phyloP scores from a whole-genome alignment of 148 eudicot species.

The Rhododendron mucronatum region DNA sequence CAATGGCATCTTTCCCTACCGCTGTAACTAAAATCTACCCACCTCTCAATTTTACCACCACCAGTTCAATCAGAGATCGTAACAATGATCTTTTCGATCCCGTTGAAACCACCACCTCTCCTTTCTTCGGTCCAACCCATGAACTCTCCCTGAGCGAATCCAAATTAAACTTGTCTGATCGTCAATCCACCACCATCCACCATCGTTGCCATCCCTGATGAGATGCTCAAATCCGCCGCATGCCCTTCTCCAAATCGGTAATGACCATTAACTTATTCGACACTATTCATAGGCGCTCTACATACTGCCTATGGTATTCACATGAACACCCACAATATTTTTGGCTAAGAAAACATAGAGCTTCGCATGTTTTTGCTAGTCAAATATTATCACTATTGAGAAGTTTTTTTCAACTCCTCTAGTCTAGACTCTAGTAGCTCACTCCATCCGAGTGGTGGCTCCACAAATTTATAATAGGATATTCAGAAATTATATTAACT shows the following conservation, averaged over 20 bases:
- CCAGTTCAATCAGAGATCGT: conserved; percentile 21
- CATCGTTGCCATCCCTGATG: conserved; percentile 56
- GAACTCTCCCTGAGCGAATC: too few species aligned
- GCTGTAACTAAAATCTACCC: conserved; percentile 40
- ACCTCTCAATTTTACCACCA: conserved; percentile 24
- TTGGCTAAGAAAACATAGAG: neutral
- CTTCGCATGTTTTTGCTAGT: too few species aligned
- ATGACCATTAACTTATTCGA: neutral
- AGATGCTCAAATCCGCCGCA: conserved; percentile 32
- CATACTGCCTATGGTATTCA: neutral
- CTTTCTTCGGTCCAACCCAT: conserved; percentile 41
- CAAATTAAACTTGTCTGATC: conserved; percentile 7
- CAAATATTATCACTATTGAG: too few species aligned
- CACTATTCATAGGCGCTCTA: neutral
- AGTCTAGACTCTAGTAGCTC: too few species aligned
- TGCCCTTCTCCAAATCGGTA: conserved; percentile 56
- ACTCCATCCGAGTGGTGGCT: too few species aligned
- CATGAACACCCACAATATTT: neutral
- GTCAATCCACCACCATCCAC: conserved; percentile 27
- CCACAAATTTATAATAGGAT: too few species aligned
- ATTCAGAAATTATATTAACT: too few species aligned
- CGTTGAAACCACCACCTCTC: conserved; percentile 18
- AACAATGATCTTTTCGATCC: conserved; percentile 31
- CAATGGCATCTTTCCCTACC: conserved; percentile 27
- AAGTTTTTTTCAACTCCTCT: too few species aligned